Conservation (phyloP, 148 eudicot genomes). For the Cornus suecica region DNA sequence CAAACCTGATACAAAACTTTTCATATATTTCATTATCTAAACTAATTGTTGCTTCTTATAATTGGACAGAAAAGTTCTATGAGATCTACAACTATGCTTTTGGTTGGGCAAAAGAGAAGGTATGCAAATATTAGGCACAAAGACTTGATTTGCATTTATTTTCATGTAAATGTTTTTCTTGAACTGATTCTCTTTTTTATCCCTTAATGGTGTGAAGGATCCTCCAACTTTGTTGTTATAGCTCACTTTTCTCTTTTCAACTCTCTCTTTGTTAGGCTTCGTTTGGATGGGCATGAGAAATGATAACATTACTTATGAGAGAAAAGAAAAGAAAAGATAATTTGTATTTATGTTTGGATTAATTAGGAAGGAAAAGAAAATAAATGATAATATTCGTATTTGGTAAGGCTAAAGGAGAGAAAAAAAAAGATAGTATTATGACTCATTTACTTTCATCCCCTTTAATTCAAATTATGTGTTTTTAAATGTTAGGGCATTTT, state of each 20-base stretch:
- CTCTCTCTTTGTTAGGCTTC: too few relatives aligned
- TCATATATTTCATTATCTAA: background rate
- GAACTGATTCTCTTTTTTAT: background rate
- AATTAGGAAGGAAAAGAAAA: too few relatives aligned
- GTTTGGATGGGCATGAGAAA: too few relatives aligned
- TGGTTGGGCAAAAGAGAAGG: conserved; percentile 99
- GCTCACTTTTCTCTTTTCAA: background rate
- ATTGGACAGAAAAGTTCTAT: conserved; percentile 76
- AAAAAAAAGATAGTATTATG: too few relatives aligned
- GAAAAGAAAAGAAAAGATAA: too few relatives aligned
- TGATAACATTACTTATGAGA: too few relatives aligned
- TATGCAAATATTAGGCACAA: conserved; percentile 17
- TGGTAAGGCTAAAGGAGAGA: too few relatives aligned
- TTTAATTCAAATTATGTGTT: too few relatives aligned
- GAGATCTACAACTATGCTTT: conserved; percentile 92
- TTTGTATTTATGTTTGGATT: too few relatives aligned
- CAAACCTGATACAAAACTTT: background rate
- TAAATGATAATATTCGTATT: too few relatives aligned
- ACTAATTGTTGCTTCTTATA: background rate
- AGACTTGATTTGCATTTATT: background rate
- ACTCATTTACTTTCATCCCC: too few relatives aligned
- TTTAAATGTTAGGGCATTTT: too few relatives aligned
- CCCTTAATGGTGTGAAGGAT: background rate
- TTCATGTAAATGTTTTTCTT: background rate
- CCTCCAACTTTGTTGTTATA: background rate